Evolutionary conservation across 2,329 filamentous ascomycete species (phyloP).

Genomic region (Fusarium sp.): DNA sequence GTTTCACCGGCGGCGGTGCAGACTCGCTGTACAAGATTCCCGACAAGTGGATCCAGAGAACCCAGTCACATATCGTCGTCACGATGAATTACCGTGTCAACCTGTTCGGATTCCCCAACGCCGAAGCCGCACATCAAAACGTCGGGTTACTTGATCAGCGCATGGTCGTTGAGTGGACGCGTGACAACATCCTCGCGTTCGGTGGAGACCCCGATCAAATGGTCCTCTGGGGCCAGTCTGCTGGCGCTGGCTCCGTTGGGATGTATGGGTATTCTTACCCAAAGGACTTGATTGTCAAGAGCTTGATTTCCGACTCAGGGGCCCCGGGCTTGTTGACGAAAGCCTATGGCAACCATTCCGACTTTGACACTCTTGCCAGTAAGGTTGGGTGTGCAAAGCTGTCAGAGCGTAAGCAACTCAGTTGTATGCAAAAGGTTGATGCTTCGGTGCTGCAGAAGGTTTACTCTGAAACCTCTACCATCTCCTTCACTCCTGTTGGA

Average conservation of each 20-base stretch:
- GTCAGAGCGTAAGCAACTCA: not conserved
- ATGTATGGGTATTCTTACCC: constrained; percentile 27
- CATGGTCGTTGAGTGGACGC: constrained; percentile 26
- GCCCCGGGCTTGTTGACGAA: constrained; percentile 11
- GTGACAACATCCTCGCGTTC: constrained; percentile 4
- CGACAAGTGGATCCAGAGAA: constrained; percentile 18
- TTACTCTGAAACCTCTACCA: constrained; percentile 9
- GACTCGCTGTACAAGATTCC: constrained; percentile 21
- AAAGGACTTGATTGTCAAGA: constrained; percentile 10
- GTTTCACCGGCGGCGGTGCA: constrained; percentile 10
- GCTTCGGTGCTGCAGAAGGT: constrained; percentile 5
- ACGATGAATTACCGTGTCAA: constrained; percentile 27
- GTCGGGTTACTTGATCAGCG: constrained; percentile 16
- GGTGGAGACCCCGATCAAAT: not conserved
- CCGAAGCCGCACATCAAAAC: constrained; percentile 11
- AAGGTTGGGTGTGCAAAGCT: constrained; percentile 2
- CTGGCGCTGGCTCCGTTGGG: constrained; percentile 20
- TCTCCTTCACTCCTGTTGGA: constrained; percentile 9
- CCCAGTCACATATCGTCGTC: constrained; percentile 19
- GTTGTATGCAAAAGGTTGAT: constrained; percentile 17
- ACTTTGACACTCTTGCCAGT: constrained; percentile 7
- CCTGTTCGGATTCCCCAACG: constrained; percentile 20
- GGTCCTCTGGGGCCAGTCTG: constrained; percentile 21
- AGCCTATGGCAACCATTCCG: constrained; percentile 8
- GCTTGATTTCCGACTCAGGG: constrained; percentile 12